Evolutionary conservation across 2,329 filamentous ascomycete species (phyloP), one percentile per base, ranked within the genome.

Genomic region (Paramyrothecium sp.): DNA sequence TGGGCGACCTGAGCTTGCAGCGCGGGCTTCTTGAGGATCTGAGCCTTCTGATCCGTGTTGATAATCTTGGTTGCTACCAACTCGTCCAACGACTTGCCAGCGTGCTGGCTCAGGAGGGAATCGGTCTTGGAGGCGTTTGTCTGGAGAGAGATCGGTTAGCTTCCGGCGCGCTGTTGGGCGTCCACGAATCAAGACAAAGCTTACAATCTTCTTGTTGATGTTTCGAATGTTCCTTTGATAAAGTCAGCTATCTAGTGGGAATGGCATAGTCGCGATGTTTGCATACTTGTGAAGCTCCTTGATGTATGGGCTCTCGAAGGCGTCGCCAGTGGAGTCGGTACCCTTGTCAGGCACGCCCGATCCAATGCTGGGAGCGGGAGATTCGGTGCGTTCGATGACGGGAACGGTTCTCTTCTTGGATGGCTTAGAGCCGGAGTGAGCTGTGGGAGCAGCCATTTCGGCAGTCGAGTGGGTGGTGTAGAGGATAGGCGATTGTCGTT

Each of bases 201-300:
- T 78, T 77, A 96, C 91, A 68, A 98, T 88, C 79, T 97, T 97
- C 85, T 97, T 98, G 81, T 88, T 90, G 69, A 95, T 79, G 75
- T 95, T 96, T 70, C 94, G 92, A 67, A 97, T 90, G 75, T 86
- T 92, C 82, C 92, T 97, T 64, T 30, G 26, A 30, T 30, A 5
- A 10, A 4, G 26, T 30, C 10, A 30, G 26, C 26, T 30, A 30
- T 30, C 26, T 30, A 4, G 26, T 10, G 26, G 26, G 26, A 30
- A 30, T 10, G 26, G 26, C 26, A 30, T 10, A 30, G 26, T 10
- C 4, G 4, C 4, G 10, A 30, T 30, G 26, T 30, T 30, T 30
- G 5, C 87, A 71, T 79, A 97, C 93, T 96, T 97, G 71, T 94
- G 87, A 53, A 98, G 82, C 73, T 98, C 94, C 71, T 88, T 92